Conservation (phyloP, 140 eudicot genomes). For the Anethum foeniculum region DNA sequence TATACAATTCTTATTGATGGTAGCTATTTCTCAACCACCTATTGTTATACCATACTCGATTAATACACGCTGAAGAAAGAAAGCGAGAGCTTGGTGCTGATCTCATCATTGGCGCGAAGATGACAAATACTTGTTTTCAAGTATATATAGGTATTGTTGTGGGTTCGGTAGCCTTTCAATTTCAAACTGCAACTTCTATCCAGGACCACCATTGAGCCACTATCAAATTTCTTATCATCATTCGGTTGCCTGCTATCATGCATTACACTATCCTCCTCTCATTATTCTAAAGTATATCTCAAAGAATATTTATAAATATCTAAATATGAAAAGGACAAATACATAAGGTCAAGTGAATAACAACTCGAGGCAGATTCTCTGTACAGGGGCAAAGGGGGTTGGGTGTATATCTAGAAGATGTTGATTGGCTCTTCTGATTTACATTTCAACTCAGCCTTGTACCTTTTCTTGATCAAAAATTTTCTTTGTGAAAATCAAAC, state of each 20-base stretch:
- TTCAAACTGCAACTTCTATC: not conserved
- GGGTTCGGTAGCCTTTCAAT: not conserved
- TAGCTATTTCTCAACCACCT: not conserved
- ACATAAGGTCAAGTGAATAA: not conserved
- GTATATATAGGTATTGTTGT: not conserved
- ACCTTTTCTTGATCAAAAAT: constrained; percentile 6
- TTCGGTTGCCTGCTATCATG: constrained; percentile 2
- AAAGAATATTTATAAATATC: not conserved
- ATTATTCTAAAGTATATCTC: not conserved
- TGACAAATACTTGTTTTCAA: not conserved
- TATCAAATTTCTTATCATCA: not conserved
- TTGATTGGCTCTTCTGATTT: constrained; percentile 1
- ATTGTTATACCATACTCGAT: not conserved
- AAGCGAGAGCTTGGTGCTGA: not conserved
- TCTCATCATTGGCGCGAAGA: not conserved
- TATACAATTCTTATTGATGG: not conserved
- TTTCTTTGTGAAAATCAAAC: constrained; percentile 8
- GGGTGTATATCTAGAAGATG: constrained; percentile 4
- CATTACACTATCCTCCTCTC: constrained; percentile 1
- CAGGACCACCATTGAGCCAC: not conserved
- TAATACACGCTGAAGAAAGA: not conserved
- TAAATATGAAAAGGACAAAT: not conserved
- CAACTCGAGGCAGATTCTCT: constrained; percentile 4
- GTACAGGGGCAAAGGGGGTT: constrained; percentile 7
- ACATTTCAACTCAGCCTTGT: not conserved